These are phyloP conservation scores for Ulota crispa DNA, from an alignment of 225 moss, liverwort and hornwort species.

Conservation along the genomic window DNA sequence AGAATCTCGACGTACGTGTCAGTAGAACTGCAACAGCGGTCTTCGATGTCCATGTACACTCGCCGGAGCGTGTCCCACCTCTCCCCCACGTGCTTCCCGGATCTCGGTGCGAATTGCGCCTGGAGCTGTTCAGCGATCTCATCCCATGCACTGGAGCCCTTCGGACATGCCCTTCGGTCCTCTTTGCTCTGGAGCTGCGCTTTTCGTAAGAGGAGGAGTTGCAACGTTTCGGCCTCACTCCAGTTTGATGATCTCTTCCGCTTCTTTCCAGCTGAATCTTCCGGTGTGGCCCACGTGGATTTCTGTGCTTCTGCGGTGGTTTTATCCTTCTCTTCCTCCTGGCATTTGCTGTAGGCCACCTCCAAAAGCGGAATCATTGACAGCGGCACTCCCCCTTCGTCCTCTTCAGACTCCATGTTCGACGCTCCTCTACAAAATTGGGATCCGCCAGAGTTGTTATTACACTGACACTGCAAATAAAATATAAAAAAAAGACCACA, in stretches of 20 bases:
- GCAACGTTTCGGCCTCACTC: slow-evolving; percentile 55
- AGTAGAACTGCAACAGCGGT: slow-evolving; percentile 31
- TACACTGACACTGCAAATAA: not conserved
- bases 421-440: slow-evolving; percentile 18
- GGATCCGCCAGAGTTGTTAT: not conserved
- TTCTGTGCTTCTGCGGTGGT: not conserved
- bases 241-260: slow-evolving; percentile 53
- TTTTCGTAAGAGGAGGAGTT: slow-evolving; percentile 36
- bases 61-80: slow-evolving; percentile 58
- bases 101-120: slow-evolving; percentile 30
- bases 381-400: slow-evolving; percentile 31
- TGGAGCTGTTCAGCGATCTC: slow-evolving; percentile 47
- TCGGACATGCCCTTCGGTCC: slow-evolving; percentile 21
- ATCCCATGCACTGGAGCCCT: slow-evolving; percentile 57
- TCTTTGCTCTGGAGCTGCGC: slow-evolving; percentile 39
- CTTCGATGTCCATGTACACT: slow-evolving; percentile 55
- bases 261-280: slow-evolving; percentile 35
- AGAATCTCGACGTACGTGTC: slow-evolving; percentile 39
- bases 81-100: slow-evolving; percentile 55
- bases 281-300: not conserved
- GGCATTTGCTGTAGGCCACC: slow-evolving; percentile 48
- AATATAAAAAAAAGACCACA: too few relatives aligned
- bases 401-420: slow-evolving; percentile 29
- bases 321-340: slow-evolving; percentile 36
- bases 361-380: slow-evolving; percentile 54